Conservation (phyloP, 768 basidiomycete genomes). For the Holtermannia corniformis region DNA sequence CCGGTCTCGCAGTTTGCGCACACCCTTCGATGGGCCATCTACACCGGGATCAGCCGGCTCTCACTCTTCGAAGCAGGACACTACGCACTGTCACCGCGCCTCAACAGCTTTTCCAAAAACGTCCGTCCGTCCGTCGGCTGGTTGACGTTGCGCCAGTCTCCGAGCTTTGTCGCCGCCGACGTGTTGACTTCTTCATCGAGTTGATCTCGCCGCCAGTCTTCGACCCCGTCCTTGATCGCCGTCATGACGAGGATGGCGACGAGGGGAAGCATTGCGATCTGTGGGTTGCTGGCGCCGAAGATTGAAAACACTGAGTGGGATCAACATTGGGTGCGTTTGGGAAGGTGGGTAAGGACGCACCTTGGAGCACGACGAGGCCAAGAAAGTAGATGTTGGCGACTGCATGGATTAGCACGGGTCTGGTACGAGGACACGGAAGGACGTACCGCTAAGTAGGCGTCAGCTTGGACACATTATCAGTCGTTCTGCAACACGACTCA, state of each 20-base stretch:
- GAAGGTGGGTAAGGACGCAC: constrained; percentile 43
- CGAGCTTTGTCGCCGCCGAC: constrained; percentile 80
- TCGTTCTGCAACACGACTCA: too few species aligned
- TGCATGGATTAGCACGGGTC: too few species aligned
- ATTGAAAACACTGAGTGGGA: constrained; percentile 62
- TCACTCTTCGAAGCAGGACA: not conserved
- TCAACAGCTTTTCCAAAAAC: constrained; percentile 65
- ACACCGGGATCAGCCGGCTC: not conserved
- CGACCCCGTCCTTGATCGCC: constrained; percentile 88
- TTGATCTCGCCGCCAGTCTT: constrained; percentile 81
- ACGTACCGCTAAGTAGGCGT: too few species aligned
- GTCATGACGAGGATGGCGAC: constrained; percentile 79
- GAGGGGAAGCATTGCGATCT: constrained; percentile 73
- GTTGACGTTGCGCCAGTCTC: constrained; percentile 84
- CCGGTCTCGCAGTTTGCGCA: constrained; percentile 68
- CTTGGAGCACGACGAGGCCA: constrained; percentile 65
- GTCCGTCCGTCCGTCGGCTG: constrained; percentile 65
- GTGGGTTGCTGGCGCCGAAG: constrained; percentile 77
- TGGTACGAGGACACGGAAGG: too few species aligned
- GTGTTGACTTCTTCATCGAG: constrained; percentile 94
- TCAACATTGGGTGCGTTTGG: not conserved
- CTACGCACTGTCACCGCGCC: constrained; percentile 41
- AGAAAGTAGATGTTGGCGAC: constrained; percentile 89
- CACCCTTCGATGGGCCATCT: constrained; percentile 66
- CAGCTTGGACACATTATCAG: too few species aligned